Evolutionary conservation across 805 yeast species (phyloP).

Genomic region (Monosporozyma servazzii): DNA sequence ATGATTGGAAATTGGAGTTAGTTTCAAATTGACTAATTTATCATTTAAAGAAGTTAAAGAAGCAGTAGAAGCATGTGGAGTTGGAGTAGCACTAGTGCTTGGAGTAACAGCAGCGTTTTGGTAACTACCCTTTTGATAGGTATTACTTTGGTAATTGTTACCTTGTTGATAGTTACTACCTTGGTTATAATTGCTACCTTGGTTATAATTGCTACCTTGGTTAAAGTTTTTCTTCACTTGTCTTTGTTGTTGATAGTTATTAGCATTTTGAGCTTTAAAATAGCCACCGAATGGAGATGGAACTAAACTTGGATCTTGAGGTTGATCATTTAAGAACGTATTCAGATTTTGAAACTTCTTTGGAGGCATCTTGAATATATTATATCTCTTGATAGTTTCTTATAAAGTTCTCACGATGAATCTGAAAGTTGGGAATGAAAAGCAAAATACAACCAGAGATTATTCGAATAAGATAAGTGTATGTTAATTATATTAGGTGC

Average conservation of each 20-base stretch:
- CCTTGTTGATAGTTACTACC: constrained; percentile 13
- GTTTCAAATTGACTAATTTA: constrained; percentile 55
- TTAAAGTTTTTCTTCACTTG: constrained; percentile 11
- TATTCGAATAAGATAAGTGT: not conserved
- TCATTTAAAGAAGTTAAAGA: constrained; percentile 66
- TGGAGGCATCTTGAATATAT: constrained; percentile 16
- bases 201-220: constrained; percentile 10
- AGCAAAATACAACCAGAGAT: not conserved
- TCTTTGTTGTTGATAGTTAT: constrained; percentile 19
- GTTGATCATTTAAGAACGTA: constrained; percentile 23
- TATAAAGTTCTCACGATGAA: not conserved
- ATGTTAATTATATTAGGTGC: not conserved
- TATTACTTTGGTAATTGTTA: constrained; percentile 8
- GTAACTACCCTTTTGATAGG: constrained; percentile 16
- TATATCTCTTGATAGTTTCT: not conserved
- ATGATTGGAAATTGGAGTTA: constrained; percentile 57
- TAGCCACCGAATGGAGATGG: constrained; percentile 30
- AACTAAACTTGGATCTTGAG: constrained; percentile 23
- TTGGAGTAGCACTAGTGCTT: constrained; percentile 27
- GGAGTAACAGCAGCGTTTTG: constrained; percentile 32
- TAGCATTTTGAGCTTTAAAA: constrained; percentile 14
- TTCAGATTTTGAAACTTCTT: constrained; percentile 23
- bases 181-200: constrained; percentile 8
- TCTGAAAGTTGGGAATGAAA: no score
- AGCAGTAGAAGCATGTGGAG: constrained; percentile 52